These are phyloP conservation scores for Cantharellus cinnabarinus DNA, from an alignment of 768 basidiomycete genomes.

Conservation along the genomic window DNA sequence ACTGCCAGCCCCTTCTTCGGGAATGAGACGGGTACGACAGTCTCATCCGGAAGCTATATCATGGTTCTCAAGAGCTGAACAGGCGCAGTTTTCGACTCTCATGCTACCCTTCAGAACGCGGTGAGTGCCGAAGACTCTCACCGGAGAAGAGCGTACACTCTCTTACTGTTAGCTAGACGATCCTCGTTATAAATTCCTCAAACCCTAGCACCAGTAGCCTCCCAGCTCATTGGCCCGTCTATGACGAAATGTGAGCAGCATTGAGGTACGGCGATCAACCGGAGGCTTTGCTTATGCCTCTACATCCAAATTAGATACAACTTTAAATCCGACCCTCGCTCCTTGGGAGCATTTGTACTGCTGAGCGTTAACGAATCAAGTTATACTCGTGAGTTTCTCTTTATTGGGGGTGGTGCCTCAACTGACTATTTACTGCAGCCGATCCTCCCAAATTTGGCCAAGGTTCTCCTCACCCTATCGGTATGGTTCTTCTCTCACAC, in stretches of 20 bases:
- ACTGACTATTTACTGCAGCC: slow-evolving; percentile 22
- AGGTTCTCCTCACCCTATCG: slow-evolving; percentile 32
- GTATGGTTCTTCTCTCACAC: slow-evolving; percentile 15
- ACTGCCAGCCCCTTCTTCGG: slow-evolving; percentile 36
- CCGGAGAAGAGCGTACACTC: not conserved
- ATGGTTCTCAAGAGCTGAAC: not conserved
- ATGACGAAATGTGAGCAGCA: slow-evolving; percentile 14
- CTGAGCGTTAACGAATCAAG: slow-evolving; percentile 46
- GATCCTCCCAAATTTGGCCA: not conserved
- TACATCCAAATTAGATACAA: slow-evolving; percentile 30
- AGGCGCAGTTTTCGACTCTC: not conserved
- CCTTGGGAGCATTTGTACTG: slow-evolving; percentile 38
- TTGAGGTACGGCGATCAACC: not conserved
- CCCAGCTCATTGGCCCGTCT: slow-evolving; percentile 18
- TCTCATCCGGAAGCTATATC: not conserved
- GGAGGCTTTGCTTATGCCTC: not conserved
- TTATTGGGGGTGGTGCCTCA: not conserved
- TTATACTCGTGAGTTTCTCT: slow-evolving; percentile 27
- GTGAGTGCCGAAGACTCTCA: not conserved
- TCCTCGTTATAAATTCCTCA: slow-evolving; percentile 8
- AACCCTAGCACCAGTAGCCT: slow-evolving; percentile 17
- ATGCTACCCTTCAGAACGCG: not conserved
- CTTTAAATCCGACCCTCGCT: slow-evolving; percentile 50
- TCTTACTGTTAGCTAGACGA: not conserved
- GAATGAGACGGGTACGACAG: slow-evolving; percentile 26